Percentiles rank a stretch among this genome's conserved stretches.
Evolutionary conservation across 441 rosid species (phyloP).

Genomic region (Pelargonium australe): DNA sequence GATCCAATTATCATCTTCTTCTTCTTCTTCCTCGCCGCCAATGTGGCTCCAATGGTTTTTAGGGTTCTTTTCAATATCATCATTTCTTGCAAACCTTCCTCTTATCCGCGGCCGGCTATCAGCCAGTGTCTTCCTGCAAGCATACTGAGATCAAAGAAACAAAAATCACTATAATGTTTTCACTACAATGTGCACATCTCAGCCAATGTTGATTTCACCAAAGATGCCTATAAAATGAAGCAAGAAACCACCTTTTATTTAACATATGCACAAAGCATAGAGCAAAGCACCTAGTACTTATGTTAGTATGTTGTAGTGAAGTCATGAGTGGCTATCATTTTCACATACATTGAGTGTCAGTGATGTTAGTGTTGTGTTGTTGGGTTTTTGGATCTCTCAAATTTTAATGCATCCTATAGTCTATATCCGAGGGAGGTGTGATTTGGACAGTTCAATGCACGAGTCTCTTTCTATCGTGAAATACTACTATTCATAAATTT

Average conservation of each 20-base stretch:
- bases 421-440: neutral
- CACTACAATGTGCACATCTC: slow-evolving; percentile 13
- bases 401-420: neutral
- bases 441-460: neutral
- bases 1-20: slow-evolving; percentile 62
- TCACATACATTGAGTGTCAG: neutral
- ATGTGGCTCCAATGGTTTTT: slow-evolving; percentile 40
- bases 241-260: too few species aligned
- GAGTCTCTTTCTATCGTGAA: neutral
- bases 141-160: slow-evolving; percentile 43
- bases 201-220: too few species aligned
- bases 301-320: neutral
- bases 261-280: neutral
- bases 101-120: slow-evolving; percentile 90
- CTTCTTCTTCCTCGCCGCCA: slow-evolving; percentile 47
- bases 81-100: slow-evolving; percentile 81
- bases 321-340: neutral
- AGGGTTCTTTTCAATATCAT: slow-evolving; percentile 46
- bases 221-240: too few species aligned
- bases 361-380: neutral
- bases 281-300: neutral
- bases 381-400: neutral
- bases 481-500: neutral
- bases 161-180: slow-evolving; percentile 2
- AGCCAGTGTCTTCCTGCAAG: slow-evolving; percentile 86